Base-by-base conservation (phyloP, 176 grass and related monocot genomes). In the Oryza glumipatula region DNA sequence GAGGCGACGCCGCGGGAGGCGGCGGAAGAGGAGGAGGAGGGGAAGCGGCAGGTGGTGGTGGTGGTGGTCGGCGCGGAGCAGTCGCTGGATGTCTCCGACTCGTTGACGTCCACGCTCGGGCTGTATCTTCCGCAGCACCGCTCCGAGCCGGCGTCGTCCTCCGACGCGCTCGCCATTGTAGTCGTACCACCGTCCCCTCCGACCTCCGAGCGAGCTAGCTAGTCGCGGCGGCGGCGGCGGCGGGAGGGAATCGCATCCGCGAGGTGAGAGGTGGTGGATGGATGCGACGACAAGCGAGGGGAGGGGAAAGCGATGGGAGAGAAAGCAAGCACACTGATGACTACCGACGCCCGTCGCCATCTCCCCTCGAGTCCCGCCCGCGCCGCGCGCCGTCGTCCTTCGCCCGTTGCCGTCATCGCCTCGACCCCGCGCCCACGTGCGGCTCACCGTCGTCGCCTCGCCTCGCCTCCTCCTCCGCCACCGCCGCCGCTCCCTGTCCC, bases 91-190 rank as follows among this genome's bases (percentile, higher is more conserved):
- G 90, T 91, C 84, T 98, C 93, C 14, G 95, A 98, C 81, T 90
- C 93, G 82, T 91, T 95, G 86, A 98, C 93, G 79, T 98, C 95
- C 22, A 93, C 95, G 52, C 93, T 95, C 45, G 93, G 93, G 86
- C 95, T 95, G 89, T 98, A 98, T 79, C 95, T 98, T 0, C 90
- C 92, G 85, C 87, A 91, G 39, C 93, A 85, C 2, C 91, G 92
- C 10, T 98, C 93, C 28, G 91, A 95, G 28, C 80, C 87, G 11
- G 82, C 88, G 10, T 98, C 95, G 71, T 97, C 95, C 84, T 90
- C 90, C 82, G 95, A 91, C 60, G 85, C 78, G 88, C 90, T 93
- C 72, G 81, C 93, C 95, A 98, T 98, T 90, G 51, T 4, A 41
- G 26, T 26, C 26, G n/a, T 4, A 41, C 35, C 56, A 45, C 1